Conservation (phyloP, 495 filamentous ascomycete species). For the Cudoniella acicularis region DNA sequence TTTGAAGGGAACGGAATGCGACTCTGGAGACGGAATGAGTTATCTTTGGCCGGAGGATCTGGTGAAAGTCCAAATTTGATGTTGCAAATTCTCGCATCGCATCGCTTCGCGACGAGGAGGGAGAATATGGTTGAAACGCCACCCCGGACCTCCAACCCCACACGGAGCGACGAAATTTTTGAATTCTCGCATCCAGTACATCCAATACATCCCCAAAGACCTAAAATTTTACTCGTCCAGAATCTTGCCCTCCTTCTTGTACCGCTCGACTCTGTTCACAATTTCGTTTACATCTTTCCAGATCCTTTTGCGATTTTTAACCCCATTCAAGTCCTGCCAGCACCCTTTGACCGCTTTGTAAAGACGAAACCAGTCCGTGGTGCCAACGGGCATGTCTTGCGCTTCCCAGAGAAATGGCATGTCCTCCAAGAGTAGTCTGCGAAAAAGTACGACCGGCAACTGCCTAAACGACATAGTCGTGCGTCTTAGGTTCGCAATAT, state of each 20-base stretch:
- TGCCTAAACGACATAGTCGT: conserved; percentile 23
- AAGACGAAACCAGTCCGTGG: conserved; percentile 28
- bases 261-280: conserved; percentile 5
- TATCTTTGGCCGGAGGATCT: background rate
- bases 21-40: background rate
- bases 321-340: conserved; percentile 26
- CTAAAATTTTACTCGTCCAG: background rate
- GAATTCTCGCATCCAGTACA: too few relatives aligned
- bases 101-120: background rate
- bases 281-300: conserved; percentile 28
- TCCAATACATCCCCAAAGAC: too few relatives aligned
- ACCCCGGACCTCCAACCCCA: background rate
- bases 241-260: background rate
- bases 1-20: background rate
- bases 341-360: conserved; percentile 19
- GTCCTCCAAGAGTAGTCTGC: conserved; percentile 24
- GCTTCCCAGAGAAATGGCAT: conserved; percentile 36
- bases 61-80: background rate
- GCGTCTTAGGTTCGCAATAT: conserved; percentile 24
- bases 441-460: conserved; percentile 28
- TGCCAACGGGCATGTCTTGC: conserved; percentile 8
- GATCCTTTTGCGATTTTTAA: conserved; percentile 29
- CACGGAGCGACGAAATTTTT: background rate
- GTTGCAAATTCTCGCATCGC: background rate
- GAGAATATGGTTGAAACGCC: background rate